These are phyloP conservation scores for Monilinia fructigena DNA, from an alignment of 2,329 filamentous ascomycete species.

Conservation along the genomic window DNA sequence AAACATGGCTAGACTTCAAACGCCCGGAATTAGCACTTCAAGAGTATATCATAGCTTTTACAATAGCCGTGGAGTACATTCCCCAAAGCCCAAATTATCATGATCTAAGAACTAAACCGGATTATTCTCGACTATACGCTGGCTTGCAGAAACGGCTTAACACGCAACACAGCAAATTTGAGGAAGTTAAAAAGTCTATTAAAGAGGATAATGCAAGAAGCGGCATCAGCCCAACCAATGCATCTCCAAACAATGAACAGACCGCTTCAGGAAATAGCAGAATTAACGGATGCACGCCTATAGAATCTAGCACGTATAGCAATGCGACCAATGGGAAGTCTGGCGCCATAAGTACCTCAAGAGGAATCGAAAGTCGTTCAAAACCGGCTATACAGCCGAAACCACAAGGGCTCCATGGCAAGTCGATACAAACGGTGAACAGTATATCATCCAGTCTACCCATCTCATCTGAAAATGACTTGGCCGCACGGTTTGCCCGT, in stretches of 20 bases:
- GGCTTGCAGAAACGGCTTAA: constrained; percentile 52
- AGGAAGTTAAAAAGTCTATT: constrained; percentile 58
- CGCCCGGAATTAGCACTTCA: constrained; percentile 73
- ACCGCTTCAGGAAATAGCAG: constrained; percentile 20
- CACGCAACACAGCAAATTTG: constrained; percentile 50
- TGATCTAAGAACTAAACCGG: constrained; percentile 56
- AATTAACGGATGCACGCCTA: constrained; percentile 23
- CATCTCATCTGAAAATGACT: constrained; percentile 45
- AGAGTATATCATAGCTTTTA: constrained; percentile 79
- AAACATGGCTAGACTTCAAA: constrained; percentile 60
- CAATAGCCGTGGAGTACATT: constrained; percentile 74
- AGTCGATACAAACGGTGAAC: constrained; percentile 48
- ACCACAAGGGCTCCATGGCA: constrained; percentile 64
- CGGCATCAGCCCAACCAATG: constrained; percentile 46
- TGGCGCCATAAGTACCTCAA: background rate
- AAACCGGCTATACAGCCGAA: constrained; percentile 59
- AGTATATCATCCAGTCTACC: constrained; percentile 33
- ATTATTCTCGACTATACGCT: constrained; percentile 50
- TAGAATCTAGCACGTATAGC: background rate
- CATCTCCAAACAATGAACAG: constrained; percentile 5
- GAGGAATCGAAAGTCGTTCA: background rate
- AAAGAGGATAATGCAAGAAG: constrained; percentile 62
- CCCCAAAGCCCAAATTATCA: constrained; percentile 74
- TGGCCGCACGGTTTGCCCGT: constrained; percentile 57
- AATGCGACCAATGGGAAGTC: background rate